Conservation (phyloP, 2,329 filamentous ascomycete genomes). For the Fusarium coffeatum region DNA sequence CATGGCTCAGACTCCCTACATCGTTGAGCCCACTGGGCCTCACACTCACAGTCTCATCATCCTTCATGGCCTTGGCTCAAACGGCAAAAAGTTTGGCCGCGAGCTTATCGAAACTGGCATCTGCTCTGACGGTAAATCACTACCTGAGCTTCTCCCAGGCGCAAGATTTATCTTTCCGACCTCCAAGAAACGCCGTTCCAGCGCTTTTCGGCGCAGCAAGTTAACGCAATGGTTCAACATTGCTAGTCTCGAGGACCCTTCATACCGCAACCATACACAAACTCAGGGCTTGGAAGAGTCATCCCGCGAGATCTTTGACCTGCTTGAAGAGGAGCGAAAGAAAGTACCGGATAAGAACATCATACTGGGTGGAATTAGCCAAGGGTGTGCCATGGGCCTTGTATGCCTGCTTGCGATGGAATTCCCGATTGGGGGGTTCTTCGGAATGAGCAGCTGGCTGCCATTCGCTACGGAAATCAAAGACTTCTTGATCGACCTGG, state of each 20-base stretch:
- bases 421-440: conserved; percentile 54
- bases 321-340: conserved; percentile 51
- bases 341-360: conserved; percentile 53
- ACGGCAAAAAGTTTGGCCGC: conserved; percentile 49
- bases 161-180: conserved; percentile 65
- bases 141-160: conserved; percentile 52
- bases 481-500: conserved; percentile 20
- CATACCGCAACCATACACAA: conserved; percentile 56
- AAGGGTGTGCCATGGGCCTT: conserved; percentile 62
- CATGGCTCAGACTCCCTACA: not conserved
- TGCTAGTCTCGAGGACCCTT: conserved; percentile 55
- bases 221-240: conserved; percentile 66
- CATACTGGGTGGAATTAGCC: conserved; percentile 64
- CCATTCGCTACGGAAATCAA: conserved; percentile 54
- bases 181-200: conserved; percentile 57
- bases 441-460: conserved; percentile 62
- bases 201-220: conserved; percentile 54
- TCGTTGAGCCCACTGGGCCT: conserved; percentile 36
- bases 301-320: conserved; percentile 47
- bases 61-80: conserved; percentile 49
- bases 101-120: conserved; percentile 49
- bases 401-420: conserved; percentile 56
- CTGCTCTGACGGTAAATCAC: conserved; percentile 38
- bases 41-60: conserved; percentile 49
- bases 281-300: conserved; percentile 59